Conservation (phyloP, 2,329 filamentous ascomycete species). For the Rutstroemia sydowiana region DNA sequence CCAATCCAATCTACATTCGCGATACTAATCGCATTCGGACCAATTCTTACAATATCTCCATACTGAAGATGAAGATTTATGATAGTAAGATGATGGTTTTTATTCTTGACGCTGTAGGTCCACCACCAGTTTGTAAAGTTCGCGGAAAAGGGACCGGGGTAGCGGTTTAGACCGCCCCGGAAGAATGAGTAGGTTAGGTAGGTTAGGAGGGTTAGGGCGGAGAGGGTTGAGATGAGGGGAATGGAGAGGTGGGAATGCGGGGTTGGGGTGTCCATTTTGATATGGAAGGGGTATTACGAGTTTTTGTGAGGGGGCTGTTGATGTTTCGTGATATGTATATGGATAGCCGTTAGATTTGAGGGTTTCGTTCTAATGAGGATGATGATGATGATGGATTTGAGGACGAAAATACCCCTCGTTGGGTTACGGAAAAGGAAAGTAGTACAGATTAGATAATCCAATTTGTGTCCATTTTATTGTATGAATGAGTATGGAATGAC, state of each 20-base stretch:
- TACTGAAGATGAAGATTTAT: constrained; percentile 1
- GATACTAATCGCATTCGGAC: constrained; percentile 4
- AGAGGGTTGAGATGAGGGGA: background rate
- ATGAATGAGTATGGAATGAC: background rate
- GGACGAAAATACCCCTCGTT: background rate
- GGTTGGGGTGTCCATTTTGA: no score
- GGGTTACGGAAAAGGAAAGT: no score
- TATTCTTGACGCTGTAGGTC: background rate
- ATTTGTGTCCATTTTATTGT: background rate
- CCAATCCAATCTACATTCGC: background rate
- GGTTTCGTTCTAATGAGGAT: background rate
- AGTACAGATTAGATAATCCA: background rate
- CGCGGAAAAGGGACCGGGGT: background rate
- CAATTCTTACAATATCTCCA: constrained; percentile 9
- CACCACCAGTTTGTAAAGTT: background rate
- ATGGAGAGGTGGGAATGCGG: no score
- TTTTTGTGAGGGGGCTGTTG: no score
- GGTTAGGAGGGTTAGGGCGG: background rate
- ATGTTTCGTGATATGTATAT: background rate
- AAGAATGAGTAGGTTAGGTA: background rate
- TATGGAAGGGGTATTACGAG: no score
- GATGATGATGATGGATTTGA: background rate
- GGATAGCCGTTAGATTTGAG: background rate
- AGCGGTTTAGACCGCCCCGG: background rate
- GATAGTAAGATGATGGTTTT: background rate